A percentile compares a stretch with the other conserved stretches of the same genome.
These are phyloP conservation scores for Xylariales sp. DNA, from an alignment of 2,329 filamentous ascomycete species.

Conservation along the genomic window DNA sequence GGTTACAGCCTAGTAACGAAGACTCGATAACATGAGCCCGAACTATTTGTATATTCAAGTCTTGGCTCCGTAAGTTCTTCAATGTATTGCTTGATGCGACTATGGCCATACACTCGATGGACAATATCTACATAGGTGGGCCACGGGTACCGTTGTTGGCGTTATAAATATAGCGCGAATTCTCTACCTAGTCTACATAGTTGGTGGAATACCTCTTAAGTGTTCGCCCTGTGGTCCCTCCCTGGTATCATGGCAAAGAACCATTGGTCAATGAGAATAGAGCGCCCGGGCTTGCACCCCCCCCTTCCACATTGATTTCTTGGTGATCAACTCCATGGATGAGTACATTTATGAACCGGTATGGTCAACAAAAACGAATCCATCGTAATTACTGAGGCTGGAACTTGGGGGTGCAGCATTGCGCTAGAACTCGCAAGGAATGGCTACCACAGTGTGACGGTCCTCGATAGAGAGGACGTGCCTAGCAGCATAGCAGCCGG, in stretches of 20 bases:
- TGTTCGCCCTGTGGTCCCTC: neutral
- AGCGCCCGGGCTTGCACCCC: neutral
- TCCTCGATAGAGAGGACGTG: conserved; percentile 42
- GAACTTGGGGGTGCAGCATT: conserved; percentile 45
- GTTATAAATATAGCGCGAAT: neutral
- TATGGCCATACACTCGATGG: no score
- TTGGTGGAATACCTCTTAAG: neutral
- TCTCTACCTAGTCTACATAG: neutral
- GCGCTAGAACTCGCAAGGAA: conserved; percentile 43
- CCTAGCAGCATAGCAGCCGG: conserved; percentile 45
- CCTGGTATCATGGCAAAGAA: neutral
- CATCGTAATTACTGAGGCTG: conserved; percentile 42
- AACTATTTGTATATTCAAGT: no score
- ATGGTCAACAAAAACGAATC: conserved; percentile 34
- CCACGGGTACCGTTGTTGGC: neutral
- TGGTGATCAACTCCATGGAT: neutral
- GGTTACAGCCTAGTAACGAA: no score
- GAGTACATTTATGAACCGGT: neutral
- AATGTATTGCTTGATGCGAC: no score
- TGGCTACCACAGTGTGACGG: conserved; percentile 44
- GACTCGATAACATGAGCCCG: no score
- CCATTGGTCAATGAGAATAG: neutral
- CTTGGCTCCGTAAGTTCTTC: no score
- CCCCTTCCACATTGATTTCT: neutral
- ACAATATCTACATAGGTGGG: no score